Base-by-base conservation (phyloP, 768 basidiomycete genomes). In the Tephrocybe sp. region DNA sequence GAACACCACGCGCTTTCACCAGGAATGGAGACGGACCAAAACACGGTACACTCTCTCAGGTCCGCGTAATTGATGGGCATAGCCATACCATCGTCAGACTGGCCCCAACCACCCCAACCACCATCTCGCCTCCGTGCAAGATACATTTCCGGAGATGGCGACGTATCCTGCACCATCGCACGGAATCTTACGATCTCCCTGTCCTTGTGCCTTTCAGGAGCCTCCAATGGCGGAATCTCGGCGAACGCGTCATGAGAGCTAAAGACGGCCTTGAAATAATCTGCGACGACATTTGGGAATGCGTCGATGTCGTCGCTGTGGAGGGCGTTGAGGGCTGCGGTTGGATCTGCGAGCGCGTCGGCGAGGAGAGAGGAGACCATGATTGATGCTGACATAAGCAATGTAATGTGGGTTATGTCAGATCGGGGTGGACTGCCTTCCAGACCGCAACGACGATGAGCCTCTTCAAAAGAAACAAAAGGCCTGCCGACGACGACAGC, bases 111-210 rank as follows among this genome's bases (percentile, higher is more conserved):
- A 22, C 86, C 88, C 48, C 77, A 80, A 36, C 59, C 60, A 1
- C 70, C 73, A 29, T 69, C 63, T 36, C 60, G 48, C 21, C 70
- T 64, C 34, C 61, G 72, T 2, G 81, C 76, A 34, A 88, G 69
- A 64, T 92, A 92, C 54, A 93, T 71, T 61, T 91, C 86, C 0
- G 80, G 78, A 4, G 85, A 81, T 15, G 77, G 61, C 2, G 88
- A 88, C 2, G 88, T 90, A 60, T 91, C 90, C 63, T 93, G 91
- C 24, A 91, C 73, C 85, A 91, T 88, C 21, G 78, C 84, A 25
- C 80, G 76, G 63, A 91, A 91, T 16, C 77, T 72, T 3, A 92
- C 86, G 3, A 91, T 74, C 0, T 80, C 66, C n/a, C 82, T 70
- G 51, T 75, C 68, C 9, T 62, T 61, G 57, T 80, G 75, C 2